Evolutionary conservation across 2,329 filamentous ascomycete genomes (phyloP), one percentile per base, ranked within the genome.

Genomic region (Calonectria montana): DNA sequence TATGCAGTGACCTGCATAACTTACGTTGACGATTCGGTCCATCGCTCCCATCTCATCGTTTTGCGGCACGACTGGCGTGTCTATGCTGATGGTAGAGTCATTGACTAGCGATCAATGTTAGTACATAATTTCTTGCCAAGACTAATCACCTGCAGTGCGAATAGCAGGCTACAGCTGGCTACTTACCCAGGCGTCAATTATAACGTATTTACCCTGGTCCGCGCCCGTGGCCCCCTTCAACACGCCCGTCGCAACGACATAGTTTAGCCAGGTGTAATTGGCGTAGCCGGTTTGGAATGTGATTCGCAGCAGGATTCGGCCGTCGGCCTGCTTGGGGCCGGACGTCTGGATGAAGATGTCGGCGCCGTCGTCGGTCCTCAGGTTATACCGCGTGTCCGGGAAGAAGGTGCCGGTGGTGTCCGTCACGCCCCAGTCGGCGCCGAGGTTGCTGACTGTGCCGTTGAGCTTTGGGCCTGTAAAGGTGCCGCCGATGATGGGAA

Each of bases 241-340:
- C 2, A 80, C 73, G 0, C 79, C 79, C 0, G 75, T 69, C 0
- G 79, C 81, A 3, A 84, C 77, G 2, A 82, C 75, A 13, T 76
- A 77, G 66, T 85, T 85, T 25, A 85, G 70, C 83, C 83, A 85
- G 31, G 77, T 73, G 63, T 85, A 85, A 31, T 82, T 78, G 1
- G 78, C 72, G 61, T 81, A 80, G 0, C 80, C 80, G 0, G 81
- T 82, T 70, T 85, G 83, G 35, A 85, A 85, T 0, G 81, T 67
- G 2, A 82, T 79, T 5, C 76, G 69, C 25, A 80, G 18, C 10
- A 79, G 27, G 1, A 74, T 77, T 10, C 73, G 69, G 16, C 81
- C 77, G 31, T 84, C 81, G 15, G 81, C 75, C 41, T 84, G 83
- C 1, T 82, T 79, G 7, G 81, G 82, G 0, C 84, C 84, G 29